phyloP scores from a whole-genome alignment of 805 yeast genomes.

The Wickerhamiella siamensis region DNA sequence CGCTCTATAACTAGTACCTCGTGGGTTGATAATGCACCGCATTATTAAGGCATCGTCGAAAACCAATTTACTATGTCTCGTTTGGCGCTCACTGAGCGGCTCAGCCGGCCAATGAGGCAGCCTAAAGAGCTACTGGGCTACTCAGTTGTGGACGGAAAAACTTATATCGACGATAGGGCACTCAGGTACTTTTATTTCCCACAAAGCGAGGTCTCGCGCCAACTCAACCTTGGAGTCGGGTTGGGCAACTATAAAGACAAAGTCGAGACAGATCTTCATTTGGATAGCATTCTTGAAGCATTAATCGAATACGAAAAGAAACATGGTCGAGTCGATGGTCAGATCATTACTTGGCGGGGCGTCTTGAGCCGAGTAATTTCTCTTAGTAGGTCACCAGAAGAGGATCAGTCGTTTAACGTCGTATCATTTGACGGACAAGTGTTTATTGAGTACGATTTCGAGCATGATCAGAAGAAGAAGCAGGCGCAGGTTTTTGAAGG shows the following conservation, averaged over 20 bases:
- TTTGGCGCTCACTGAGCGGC: constrained; percentile 18
- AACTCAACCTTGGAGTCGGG: constrained; percentile 53
- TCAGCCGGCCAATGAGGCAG: constrained; percentile 52
- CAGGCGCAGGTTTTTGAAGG: constrained; percentile 13
- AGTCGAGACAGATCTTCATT: constrained; percentile 29
- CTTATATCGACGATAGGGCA: constrained; percentile 35
- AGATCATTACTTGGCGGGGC: constrained; percentile 77
- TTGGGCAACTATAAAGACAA: constrained; percentile 46
- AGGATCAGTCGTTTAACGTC: constrained; percentile 46
- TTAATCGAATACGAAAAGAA: constrained; percentile 41
- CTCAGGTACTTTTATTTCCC: constrained; percentile 72
- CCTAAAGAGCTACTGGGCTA: constrained; percentile 70
- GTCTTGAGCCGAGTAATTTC: constrained; percentile 59
- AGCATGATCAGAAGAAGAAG: constrained; percentile 10
- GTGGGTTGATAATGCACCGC: too few species aligned
- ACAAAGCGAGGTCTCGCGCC: constrained; percentile 43
- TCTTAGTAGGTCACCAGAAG: constrained; percentile 30
- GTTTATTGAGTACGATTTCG: constrained; percentile 28
- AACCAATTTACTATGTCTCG: too few species aligned
- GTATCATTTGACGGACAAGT: constrained; percentile 47
- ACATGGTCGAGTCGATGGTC: constrained; percentile 34
- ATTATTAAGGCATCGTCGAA: too few species aligned
- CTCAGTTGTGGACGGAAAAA: constrained; percentile 38
- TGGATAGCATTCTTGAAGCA: constrained; percentile 44
- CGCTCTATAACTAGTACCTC: too few species aligned